phyloP scores from a whole-genome alignment of 1,284 basidiomycete species.

The Moesziomyces sp. region DNA sequence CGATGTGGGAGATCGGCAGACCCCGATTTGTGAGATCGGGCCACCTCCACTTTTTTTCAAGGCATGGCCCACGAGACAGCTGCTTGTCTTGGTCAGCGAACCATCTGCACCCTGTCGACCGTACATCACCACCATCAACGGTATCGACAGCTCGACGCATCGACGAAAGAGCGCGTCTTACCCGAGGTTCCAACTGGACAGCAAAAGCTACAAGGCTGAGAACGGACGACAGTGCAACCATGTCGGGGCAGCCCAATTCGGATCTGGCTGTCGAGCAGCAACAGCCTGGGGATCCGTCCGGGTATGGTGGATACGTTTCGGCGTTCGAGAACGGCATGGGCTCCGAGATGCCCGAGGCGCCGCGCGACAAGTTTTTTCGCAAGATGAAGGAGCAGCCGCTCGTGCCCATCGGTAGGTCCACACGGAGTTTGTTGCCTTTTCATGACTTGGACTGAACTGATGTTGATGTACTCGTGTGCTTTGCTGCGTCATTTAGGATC shows the following conservation, averaged over 20 bases:
- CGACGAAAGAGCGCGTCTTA: background rate
- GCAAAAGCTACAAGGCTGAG: background rate
- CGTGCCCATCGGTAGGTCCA: constrained; percentile 62
- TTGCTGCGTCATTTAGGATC: constrained; percentile 45
- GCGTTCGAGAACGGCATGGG: constrained; percentile 3
- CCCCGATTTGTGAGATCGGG: background rate
- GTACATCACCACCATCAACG: background rate
- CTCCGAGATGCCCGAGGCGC: constrained; percentile 37
- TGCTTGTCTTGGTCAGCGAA: constrained; percentile 11
- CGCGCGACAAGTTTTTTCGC: constrained; percentile 58
- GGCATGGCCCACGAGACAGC: too few species aligned
- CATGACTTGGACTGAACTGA: background rate
- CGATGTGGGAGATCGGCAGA: too few species aligned
- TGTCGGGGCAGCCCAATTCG: constrained; percentile 39
- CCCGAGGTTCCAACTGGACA: too few species aligned
- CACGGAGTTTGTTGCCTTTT: too few species aligned
- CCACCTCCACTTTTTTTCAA: background rate
- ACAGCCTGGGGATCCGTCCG: constrained; percentile 27
- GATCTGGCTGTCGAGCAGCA: constrained; percentile 38
- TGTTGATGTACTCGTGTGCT: background rate
- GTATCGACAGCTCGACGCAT: background rate
- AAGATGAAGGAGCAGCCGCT: constrained; percentile 65
- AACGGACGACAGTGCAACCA: constrained; percentile 2
- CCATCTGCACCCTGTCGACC: background rate
- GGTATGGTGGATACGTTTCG: background rate